These are phyloP conservation scores for Solanum etuberosum DNA, from an alignment of 257 asterid genomes.

Conservation along the genomic window DNA sequence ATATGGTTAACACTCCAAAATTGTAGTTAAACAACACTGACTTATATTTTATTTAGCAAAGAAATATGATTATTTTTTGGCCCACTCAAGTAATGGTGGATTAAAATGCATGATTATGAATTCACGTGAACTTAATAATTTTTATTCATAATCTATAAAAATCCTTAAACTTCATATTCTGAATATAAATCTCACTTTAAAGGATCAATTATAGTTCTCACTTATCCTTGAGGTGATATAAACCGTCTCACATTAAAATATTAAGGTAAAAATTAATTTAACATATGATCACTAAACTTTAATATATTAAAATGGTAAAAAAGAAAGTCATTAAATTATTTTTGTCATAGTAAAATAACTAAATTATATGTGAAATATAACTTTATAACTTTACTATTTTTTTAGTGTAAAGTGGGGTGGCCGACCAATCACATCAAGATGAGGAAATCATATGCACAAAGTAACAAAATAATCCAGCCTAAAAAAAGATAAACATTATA, in stretches of 20 bases:
- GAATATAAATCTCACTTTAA: not conserved
- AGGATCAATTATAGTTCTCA: not conserved
- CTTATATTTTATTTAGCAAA: not conserved
- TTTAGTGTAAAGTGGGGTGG: not conserved
- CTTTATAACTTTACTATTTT: not conserved
- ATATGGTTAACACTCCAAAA: not conserved
- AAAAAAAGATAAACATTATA: not conserved
- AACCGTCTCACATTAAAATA: not conserved
- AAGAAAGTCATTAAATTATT: not conserved
- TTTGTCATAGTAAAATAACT: not conserved
- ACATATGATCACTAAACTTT: not conserved
- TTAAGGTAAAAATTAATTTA: not conserved
- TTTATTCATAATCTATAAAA: not conserved
- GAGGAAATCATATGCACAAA: not conserved
- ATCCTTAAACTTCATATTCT: not conserved
- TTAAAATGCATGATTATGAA: not conserved
- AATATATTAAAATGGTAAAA: not conserved
- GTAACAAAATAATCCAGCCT: not conserved
- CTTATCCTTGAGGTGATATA: not conserved
- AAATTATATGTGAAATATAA: not conserved
- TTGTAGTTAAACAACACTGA: not conserved
- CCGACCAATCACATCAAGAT: constrained; percentile 6
- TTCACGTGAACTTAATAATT: not conserved
- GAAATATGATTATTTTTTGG: not conserved
- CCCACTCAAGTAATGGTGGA: not conserved